phyloP scores from a whole-genome alignment of 805 yeast genomes.

The Lachancea kluyveri region DNA sequence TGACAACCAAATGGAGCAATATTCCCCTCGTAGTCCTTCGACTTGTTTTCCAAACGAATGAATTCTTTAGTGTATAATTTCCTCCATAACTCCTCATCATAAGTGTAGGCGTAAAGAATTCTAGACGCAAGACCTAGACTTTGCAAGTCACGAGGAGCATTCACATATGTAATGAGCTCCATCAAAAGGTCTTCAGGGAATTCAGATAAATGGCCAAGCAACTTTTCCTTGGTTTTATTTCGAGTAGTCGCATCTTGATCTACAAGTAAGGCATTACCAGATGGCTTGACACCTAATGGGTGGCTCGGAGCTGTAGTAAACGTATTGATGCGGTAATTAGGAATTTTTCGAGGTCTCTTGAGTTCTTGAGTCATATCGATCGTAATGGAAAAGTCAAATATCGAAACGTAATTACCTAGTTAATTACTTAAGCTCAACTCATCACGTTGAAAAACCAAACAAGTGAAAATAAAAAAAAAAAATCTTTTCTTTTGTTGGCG shows the following conservation, averaged over 20 bases:
- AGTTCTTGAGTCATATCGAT: constrained; percentile 3
- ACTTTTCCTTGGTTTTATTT: constrained; percentile 20
- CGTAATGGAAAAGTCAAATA: no score
- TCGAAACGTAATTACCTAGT: no score
- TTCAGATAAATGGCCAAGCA: constrained; percentile 47
- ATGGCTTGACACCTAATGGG: constrained; percentile 69
- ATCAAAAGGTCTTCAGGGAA: constrained; percentile 63
- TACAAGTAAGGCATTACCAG: constrained; percentile 55
- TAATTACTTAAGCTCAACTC: no score
- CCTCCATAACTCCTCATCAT: constrained; percentile 82
- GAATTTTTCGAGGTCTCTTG: constrained; percentile 4
- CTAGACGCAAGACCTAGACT: constrained; percentile 55
- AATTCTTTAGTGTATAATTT: constrained; percentile 39
- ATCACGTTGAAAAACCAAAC: no score
- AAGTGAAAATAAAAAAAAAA: no score
- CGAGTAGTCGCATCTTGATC: constrained; percentile 13
- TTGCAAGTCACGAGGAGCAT: constrained; percentile 42
- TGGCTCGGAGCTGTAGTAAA: constrained; percentile 38
- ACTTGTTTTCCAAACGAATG: constrained; percentile 14
- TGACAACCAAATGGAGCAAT: constrained; percentile 26
- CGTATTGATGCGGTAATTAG: constrained; percentile 7
- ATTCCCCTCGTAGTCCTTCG: constrained; percentile 11
- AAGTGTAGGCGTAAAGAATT: constrained; percentile 62
- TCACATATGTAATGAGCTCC: constrained; percentile 44
- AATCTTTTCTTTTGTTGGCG: no score